Evolutionary conservation across 495 filamentous ascomycete species (phyloP), one percentile per base, ranked within the genome.

Genomic region (Cryomyces antarcticus): DNA sequence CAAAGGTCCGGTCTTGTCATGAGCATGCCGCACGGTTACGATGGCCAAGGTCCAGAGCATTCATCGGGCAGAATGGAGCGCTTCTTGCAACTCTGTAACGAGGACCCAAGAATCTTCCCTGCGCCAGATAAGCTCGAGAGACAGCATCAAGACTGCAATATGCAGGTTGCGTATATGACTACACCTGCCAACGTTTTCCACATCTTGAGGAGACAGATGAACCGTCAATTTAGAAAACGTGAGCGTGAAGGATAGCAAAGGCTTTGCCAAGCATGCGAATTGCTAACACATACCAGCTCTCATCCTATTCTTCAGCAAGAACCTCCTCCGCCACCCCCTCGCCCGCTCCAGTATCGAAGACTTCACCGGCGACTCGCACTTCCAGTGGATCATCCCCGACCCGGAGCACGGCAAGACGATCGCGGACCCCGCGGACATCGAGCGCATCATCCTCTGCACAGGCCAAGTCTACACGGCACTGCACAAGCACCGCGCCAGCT

Each of bases 61-160:
- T 96, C 89, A 45, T 97, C 89, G 46, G 92, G 86, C 41, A 76
- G 89, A 56, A 85, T 97, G 69, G 89, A 97, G 67, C 79, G 89
- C 52, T 97, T 89, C 67, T 69, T 97, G 46, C 92, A 96, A 62
- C 75, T 97, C 49, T 93, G 82, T 65, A 96, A 97, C 65, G 89
- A 97, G 61, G 89, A 97, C 61, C 85, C 89, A 30, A 81, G 92
- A 43, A 68, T 92, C 47, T 96, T 84, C 75, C 89, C 89, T 38
- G 64, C 72, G 3, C 62, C 67, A 24, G 82, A 92, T 47, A 94
- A 89, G 69, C 74, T 96, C 39, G 78, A 94, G 30, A 85, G 89
- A 53, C 89, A 97, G 62, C 89, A 97, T 68, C 89, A 97, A 65
- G 89, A 97, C 65, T 92, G 82, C 71, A 97, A 97, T 65, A 93